These are phyloP conservation scores for Phlyctochytrium arcticum DNA, from an alignment of 192 early-diverging fungal species.

Conservation along the genomic window DNA sequence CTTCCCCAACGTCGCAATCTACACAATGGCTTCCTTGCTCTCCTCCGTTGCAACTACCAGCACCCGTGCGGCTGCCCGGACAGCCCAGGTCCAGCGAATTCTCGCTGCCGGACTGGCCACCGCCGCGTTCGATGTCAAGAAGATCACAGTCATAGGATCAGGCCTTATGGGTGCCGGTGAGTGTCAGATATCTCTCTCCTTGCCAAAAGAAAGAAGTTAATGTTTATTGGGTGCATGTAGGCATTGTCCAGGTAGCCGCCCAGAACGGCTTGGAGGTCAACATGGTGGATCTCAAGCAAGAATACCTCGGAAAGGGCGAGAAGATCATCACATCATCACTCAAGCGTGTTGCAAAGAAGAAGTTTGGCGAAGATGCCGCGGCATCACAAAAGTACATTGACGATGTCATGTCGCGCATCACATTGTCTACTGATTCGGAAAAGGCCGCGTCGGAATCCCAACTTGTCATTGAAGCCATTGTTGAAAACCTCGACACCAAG, in stretches of 20 bases:
- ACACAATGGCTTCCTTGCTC: not conserved
- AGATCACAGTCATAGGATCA: slow-evolving; percentile 79
- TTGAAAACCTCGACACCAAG: slow-evolving; percentile 90
- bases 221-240: too few relatives aligned
- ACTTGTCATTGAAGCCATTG: slow-evolving; percentile 92
- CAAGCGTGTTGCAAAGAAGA: slow-evolving; percentile 84
- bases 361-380: slow-evolving; percentile 67
- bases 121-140: slow-evolving; percentile 52
- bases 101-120: slow-evolving; percentile 9
- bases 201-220: too few relatives aligned
- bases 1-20: not conserved
- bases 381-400: slow-evolving; percentile 58
- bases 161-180: slow-evolving; percentile 45
- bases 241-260: slow-evolving; percentile 75
- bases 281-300: slow-evolving; percentile 76
- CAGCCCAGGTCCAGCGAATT: not conserved
- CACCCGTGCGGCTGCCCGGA: not conserved
- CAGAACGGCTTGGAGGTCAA: slow-evolving; percentile 76
- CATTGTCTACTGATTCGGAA: slow-evolving; percentile 59
- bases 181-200: not conserved
- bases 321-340: slow-evolving; percentile 83
- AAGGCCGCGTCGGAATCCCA: slow-evolving; percentile 63
- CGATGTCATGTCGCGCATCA: slow-evolving; percentile 62
- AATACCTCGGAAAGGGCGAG: slow-evolving; percentile 71
- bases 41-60: not conserved